These are phyloP conservation scores for Cryomyces antarcticus DNA, from an alignment of 495 filamentous ascomycete species.

Conservation along the genomic window DNA sequence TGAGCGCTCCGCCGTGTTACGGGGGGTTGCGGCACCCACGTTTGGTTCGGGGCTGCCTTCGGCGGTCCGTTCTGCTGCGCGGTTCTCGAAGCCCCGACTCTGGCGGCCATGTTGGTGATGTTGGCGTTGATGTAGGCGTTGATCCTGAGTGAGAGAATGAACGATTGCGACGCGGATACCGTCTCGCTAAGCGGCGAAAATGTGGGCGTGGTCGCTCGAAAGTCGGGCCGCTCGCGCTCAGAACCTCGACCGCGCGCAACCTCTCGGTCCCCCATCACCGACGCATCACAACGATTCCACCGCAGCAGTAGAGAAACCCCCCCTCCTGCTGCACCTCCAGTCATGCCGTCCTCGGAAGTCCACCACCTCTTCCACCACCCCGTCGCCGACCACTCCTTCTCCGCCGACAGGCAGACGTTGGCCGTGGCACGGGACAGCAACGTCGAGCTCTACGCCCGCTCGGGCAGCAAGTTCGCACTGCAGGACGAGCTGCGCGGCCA, in stretches of 20 bases:
- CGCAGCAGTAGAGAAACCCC: conserved; percentile 85
- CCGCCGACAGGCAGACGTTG: conserved; percentile 68
- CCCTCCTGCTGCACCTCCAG: conserved; percentile 65
- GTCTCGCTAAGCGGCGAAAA: too few species aligned
- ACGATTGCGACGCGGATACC: background rate
- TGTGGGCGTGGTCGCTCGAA: too few species aligned
- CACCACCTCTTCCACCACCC: conserved; percentile 94
- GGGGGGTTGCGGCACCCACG: conserved; percentile 28
- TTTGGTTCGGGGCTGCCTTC: conserved; percentile 37
- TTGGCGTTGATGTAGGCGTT: background rate
- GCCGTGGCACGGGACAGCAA: conserved; percentile 80
- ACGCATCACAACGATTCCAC: background rate
- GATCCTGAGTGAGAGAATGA: background rate
- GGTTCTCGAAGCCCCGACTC: background rate
- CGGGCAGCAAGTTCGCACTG: conserved; percentile 57
- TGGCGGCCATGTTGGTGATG: background rate
- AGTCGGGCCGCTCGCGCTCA: too few species aligned
- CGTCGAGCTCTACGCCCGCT: conserved; percentile 68
- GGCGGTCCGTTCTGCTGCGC: background rate
- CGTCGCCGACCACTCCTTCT: conserved; percentile 96
- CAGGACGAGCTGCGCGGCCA: conserved; percentile 88
- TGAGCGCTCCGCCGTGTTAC: background rate
- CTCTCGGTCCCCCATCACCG: background rate
- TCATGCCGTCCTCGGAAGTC: conserved; percentile 71
- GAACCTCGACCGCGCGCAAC: background rate